Percentiles rank a stretch among this genome's conserved stretches.
Evolutionary conservation across 139 green algal species (phyloP).

Genomic region (Dunaliella primolecta): DNA sequence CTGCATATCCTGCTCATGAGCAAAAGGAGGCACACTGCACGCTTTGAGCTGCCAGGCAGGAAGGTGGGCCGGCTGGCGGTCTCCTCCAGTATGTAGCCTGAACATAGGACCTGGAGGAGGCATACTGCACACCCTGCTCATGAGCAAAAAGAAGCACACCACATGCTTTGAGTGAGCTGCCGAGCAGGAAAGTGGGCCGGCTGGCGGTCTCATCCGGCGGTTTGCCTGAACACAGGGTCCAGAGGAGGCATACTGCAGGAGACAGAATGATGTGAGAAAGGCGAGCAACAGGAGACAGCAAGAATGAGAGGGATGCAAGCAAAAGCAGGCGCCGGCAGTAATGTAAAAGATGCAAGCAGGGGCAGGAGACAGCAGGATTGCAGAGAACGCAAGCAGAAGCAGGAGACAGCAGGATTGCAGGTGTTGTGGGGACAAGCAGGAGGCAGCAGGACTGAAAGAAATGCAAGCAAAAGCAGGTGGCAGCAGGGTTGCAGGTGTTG

Average conservation of each 20-base stretch:
- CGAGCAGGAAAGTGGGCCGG: slow-evolving; percentile 17
- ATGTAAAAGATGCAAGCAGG: no score
- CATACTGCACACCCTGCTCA: slow-evolving; percentile 37
- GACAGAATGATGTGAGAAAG: no score
- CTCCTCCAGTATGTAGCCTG: slow-evolving; percentile 27
- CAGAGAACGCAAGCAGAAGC: no score
- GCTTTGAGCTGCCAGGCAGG: slow-evolving; percentile 13
- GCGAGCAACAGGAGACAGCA: no score
- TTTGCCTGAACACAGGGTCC: slow-evolving; percentile 28
- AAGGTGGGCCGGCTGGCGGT: slow-evolving; percentile 18
- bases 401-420: no score
- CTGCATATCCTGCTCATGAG: slow-evolving; percentile 34
- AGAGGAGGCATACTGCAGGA: slow-evolving; percentile 40
- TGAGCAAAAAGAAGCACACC: slow-evolving; percentile 15
- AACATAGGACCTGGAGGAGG: slow-evolving; percentile 33
- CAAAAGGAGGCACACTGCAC: slow-evolving; percentile 18
- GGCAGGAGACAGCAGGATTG: no score
- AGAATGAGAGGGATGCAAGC: no score
- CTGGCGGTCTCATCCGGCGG: slow-evolving; percentile 13
- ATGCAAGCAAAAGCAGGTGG: no score
- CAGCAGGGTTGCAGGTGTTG: no score
- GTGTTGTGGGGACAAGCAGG: no score
- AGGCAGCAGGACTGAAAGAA: no score
- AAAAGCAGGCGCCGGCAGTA: no score
- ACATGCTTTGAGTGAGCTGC: slow-evolving; percentile 15